Percentiles rank a stretch among this genome's conserved stretches.
Evolutionary conservation across 2,329 filamentous ascomycete genomes (phyloP).

Genomic region (Colletotrichum sp.): DNA sequence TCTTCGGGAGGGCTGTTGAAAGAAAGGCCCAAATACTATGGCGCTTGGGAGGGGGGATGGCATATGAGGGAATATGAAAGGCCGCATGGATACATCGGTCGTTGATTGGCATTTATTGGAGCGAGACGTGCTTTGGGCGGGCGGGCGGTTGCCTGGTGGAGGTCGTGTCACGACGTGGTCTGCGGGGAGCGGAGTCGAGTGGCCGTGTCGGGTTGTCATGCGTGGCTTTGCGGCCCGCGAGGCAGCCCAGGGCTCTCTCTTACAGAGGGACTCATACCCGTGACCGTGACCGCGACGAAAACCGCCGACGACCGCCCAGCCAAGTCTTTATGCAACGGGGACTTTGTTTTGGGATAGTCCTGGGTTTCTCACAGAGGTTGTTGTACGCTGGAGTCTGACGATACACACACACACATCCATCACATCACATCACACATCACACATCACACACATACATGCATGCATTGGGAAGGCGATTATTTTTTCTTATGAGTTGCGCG

Average conservation of each 20-base stretch:
- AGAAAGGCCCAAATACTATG: background rate
- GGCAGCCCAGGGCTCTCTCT: background rate
- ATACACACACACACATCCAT: slow-evolving; percentile 22
- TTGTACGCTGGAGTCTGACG: slow-evolving; percentile 22
- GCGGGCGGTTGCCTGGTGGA: background rate
- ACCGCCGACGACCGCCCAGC: background rate
- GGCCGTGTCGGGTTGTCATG: background rate
- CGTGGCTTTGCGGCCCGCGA: background rate
- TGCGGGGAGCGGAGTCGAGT: background rate
- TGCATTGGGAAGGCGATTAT: slow-evolving; percentile 18
- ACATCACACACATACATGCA: slow-evolving; percentile 20
- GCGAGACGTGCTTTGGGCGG: slow-evolving; percentile 14
- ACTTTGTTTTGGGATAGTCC: slow-evolving; percentile 14
- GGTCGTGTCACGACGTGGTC: background rate
- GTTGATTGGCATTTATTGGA: slow-evolving; percentile 18
- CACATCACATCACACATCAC: slow-evolving; percentile 13
- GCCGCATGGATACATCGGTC: background rate
- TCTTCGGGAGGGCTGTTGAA: slow-evolving; percentile 13
- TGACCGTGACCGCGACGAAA: background rate
- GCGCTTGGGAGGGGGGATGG: background rate
- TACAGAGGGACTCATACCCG: background rate
- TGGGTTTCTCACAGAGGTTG: slow-evolving; percentile 15
- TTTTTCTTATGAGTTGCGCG: background rate
- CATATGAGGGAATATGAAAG: slow-evolving; percentile 2
- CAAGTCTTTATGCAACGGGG: background rate